A percentile compares a stretch with the other conserved stretches of the same genome.
Evolutionary conservation across 2,329 filamentous ascomycete species (phyloP).

Genomic region (Scorias spongiosa): DNA sequence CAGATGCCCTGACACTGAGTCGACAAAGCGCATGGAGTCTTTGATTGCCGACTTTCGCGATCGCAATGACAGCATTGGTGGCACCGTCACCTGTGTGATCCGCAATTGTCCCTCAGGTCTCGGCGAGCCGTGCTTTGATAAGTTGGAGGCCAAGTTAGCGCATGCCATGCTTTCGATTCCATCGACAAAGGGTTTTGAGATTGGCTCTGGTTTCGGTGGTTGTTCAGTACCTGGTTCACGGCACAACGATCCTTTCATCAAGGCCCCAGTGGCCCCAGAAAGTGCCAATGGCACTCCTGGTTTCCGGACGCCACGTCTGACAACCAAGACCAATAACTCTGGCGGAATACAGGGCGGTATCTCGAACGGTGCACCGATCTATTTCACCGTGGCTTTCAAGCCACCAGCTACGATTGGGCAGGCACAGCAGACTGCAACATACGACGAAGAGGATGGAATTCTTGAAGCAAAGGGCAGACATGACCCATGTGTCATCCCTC

Average conservation of each 20-base stretch:
- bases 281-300: constrained; percentile 32
- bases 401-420: constrained; percentile 85
- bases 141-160: constrained; percentile 78
- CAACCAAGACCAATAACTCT: constrained; percentile 86
- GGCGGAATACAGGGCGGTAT: constrained; percentile 94
- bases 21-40: constrained; percentile 57
- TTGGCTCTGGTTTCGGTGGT: constrained; percentile 83
- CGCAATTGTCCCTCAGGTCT: constrained; percentile 71
- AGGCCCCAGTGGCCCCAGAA: constrained; percentile 29
- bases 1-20: constrained; percentile 60
- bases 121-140: constrained; percentile 90
- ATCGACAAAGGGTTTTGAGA: constrained; percentile 88
- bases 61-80: constrained; percentile 74
- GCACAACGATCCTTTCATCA: constrained; percentile 81
- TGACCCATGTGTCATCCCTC: constrained; percentile 81
- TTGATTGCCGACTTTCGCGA: constrained; percentile 66
- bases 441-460: constrained; percentile 59
- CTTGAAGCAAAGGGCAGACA: constrained; percentile 87
- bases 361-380: constrained; percentile 82
- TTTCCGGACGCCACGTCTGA: constrained; percentile 45
- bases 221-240: constrained; percentile 73
- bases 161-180: constrained; percentile 95
- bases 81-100: constrained; percentile 88
- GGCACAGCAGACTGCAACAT: constrained; percentile 69
- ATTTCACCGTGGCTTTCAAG: constrained; percentile 93